Evolutionary conservation across 2,329 filamentous ascomycete genomes (phyloP), one percentile per base, ranked within the genome.

Genomic region (Nemania diffusa): DNA sequence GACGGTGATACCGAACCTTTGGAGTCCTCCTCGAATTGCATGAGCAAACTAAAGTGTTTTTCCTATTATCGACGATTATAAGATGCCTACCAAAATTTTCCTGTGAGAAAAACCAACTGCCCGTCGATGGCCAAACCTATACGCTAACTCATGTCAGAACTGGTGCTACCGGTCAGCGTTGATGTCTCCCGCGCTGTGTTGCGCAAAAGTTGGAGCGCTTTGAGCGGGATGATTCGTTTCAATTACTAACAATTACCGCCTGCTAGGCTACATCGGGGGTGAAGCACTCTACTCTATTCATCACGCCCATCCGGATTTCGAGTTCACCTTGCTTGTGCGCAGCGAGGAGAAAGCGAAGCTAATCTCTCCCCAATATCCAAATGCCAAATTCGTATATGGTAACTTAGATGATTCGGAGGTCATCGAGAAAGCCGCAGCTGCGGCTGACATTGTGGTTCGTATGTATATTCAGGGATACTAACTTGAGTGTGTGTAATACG

Each of bases 401-500:
- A 78, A 76, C 46, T 80, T 88, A 0, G 80, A 84, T 15, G 80
- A 83, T 34, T 72, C 76, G 0, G 79, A 80, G 0, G 71, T 86
- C 13, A 78, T 89, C 9, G 83, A 85, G 72, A 81, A 84, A 59
- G 85, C 85, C 29, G 84, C 86, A 0, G 78, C 81, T 0, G 81
- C 82, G 1, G 84, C 86, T 0, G 83, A 86, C 66, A 76, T 87
- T 62, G 84, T 86, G 8, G 72, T 86, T 55, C 82, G 83, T 85
- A 78, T 5, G 81, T 81, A 22, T 42, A 24, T 29, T 44, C 37
- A 32, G 29, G 7, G 59, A 20, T 48, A 29, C 29, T 4, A 1
- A 20, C 4, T 29, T 26, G 22, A 44, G 26, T 15, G 11, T 37
- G 15, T 40, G 20, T 40, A 53, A 48, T 2, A 40, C 6, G 9